Conservation (phyloP, 2,329 filamentous ascomycete species). For the Pestalotiopsis sp. region DNA sequence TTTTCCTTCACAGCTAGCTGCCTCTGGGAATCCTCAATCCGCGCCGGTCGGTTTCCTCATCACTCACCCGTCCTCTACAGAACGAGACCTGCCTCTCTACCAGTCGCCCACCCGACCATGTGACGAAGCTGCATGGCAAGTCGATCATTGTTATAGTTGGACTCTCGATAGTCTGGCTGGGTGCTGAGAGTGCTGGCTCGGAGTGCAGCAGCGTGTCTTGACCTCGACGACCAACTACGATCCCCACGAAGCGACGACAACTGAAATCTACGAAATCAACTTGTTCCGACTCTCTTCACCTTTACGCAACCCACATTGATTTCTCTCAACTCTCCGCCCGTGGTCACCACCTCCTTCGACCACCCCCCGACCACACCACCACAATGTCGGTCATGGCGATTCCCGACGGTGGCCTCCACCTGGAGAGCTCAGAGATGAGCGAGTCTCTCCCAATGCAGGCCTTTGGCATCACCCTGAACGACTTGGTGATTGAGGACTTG, state of each 20-base stretch:
- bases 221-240: slow-evolving; percentile 14
- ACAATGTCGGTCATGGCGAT: slow-evolving; percentile 58
- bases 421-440: slow-evolving; percentile 52
- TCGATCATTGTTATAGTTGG: slow-evolving; percentile 34
- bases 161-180: slow-evolving; percentile 35
- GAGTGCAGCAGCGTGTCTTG: slow-evolving; percentile 26
- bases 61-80: neutral
- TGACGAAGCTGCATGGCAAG: slow-evolving; percentile 21
- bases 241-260: no score
- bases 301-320: neutral
- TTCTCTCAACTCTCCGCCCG: neutral
- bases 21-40: neutral
- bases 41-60: neutral
- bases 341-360: neutral
- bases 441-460: slow-evolving; percentile 55
- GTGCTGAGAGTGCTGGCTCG: slow-evolving; percentile 26
- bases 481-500: slow-evolving; percentile 64
- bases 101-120: slow-evolving; percentile 10
- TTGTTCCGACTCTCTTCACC: slow-evolving; percentile 6
- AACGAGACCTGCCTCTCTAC: neutral
- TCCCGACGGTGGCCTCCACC: slow-evolving; percentile 59
- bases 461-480: slow-evolving; percentile 60
- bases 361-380: slow-evolving; percentile 23
- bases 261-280: neutral
- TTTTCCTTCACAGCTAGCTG: neutral